Percentiles rank a stretch among this genome's conserved stretches.
Evolutionary conservation across 768 basidiomycete species (phyloP).

Genomic region (Tricholoma matsutake): DNA sequence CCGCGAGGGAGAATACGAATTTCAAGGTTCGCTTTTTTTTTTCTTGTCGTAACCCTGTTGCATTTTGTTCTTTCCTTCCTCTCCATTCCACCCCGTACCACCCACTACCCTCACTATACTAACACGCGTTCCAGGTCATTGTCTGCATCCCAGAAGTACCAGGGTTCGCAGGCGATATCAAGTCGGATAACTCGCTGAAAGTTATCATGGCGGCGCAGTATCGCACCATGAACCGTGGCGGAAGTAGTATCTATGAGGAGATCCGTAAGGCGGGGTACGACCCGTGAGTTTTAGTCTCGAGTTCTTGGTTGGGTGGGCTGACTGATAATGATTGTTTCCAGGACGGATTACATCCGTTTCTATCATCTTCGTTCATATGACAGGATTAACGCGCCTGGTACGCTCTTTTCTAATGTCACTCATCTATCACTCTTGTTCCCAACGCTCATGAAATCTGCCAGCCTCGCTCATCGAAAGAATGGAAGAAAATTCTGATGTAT

Average conservation of each 20-base stretch:
- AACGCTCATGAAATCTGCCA: not conserved
- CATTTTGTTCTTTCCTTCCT: not conserved
- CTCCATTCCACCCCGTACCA: no score
- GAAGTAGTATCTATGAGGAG: constrained; percentile 81
- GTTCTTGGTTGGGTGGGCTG: not conserved
- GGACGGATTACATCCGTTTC: constrained; percentile 84
- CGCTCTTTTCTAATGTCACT: constrained; percentile 15
- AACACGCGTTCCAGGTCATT: constrained; percentile 53
- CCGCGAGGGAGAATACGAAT: constrained; percentile 62
- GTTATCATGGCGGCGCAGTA: constrained; percentile 89
- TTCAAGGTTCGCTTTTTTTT: constrained; percentile 61
- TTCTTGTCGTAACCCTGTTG: not conserved
- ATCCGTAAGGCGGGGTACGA: constrained; percentile 74
- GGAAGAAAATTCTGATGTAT: constrained; percentile 72
- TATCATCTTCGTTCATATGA: constrained; percentile 93
- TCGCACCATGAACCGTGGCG: constrained; percentile 88
- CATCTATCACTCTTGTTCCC: not conserved
- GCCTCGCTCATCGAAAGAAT: constrained; percentile 57
- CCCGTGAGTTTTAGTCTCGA: constrained; percentile 50
- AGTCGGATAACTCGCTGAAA: constrained; percentile 58
- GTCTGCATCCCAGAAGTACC: constrained; percentile 90
- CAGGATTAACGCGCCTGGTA: constrained; percentile 79
- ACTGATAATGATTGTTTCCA: constrained; percentile 22
- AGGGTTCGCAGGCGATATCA: constrained; percentile 83
- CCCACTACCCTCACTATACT: not conserved